Evolutionary conservation across 1,284 basidiomycete genomes (phyloP), one percentile per base, ranked within the genome.

Genomic region (Sparassis latifolia): DNA sequence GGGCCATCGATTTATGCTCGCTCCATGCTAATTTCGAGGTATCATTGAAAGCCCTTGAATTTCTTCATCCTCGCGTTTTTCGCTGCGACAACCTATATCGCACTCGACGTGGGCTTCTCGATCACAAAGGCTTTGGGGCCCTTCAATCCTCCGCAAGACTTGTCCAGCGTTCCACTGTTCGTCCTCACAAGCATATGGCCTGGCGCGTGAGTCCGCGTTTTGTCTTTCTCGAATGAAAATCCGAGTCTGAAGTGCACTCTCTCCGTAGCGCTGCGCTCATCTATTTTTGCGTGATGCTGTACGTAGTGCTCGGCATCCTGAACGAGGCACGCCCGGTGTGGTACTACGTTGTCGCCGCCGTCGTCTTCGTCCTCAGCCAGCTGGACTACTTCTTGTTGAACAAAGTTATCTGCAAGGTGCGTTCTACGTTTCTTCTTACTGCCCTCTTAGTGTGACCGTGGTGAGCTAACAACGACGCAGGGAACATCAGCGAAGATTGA

Each of bases 121-220:
- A 75, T 89, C 56, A 87, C 86, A 0, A 50, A 59, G 2, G 66
- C 74, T 2, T 81, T 93, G 50, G 81, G 82, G 6, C 76, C 80
- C 2, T 78, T 79, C 3, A 72, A 71, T 45, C 84, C 85, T 0
- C 78, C 78, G 1, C 52, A 68, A 20, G 62, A 75, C 2, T 72
- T 93, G 35, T 68, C 71, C 53, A 86, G 79, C 60, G 81, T 84
- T 45, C 72, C 86, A 10, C 68, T 94, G 29, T 94, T 93, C 60
- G 79, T 92, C 2, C 65, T 93, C 48, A 88, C 87, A 10, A 81
- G 80, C 55, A 80, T 94, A 43, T 92, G 90, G 91, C 92, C 91
- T n/a, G 82, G 76, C 46, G 76, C 69, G 84, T 92, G 64, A 63
- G 82, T 79, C 33, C 48, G 46, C 32, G 29, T 12, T 38, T 44